Conservation (phyloP, 768 basidiomycete genomes). For the Dentipellis fragilis region DNA sequence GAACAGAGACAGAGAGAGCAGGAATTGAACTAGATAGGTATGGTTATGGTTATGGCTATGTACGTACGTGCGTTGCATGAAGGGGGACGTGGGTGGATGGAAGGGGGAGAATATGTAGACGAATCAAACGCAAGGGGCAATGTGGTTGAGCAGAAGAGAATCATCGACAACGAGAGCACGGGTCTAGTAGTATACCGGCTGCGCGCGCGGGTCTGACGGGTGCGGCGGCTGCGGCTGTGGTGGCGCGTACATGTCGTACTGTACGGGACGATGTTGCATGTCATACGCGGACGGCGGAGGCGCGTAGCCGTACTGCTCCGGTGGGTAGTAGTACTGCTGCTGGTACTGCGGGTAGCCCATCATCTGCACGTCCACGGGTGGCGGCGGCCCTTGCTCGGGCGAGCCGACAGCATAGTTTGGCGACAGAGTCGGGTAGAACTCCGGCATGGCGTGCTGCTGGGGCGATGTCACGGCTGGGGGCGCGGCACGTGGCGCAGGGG, state of each 20-base stretch:
- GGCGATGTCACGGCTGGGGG: slow-evolving; percentile 2
- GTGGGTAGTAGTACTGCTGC: slow-evolving; percentile 55
- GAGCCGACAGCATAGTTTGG: slow-evolving; percentile 1
- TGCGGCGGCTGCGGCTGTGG: no score
- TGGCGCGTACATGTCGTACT: slow-evolving; percentile 56
- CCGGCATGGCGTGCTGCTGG: slow-evolving; percentile 9
- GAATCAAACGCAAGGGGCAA: not conserved
- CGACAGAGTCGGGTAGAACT: slow-evolving; percentile 15
- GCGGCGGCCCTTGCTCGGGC: slow-evolving; percentile 15
- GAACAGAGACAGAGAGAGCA: no score
- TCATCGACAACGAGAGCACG: slow-evolving; percentile 10
- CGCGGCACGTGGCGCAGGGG: not conserved
- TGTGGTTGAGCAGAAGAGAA: not conserved
- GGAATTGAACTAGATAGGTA: no score
- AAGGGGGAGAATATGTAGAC: not conserved
- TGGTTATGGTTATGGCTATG: not conserved
- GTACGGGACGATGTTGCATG: slow-evolving; percentile 39
- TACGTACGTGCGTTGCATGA: not conserved
- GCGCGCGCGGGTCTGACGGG: slow-evolving; percentile 31
- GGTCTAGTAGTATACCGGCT: slow-evolving; percentile 54
- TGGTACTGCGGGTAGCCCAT: slow-evolving; percentile 52
- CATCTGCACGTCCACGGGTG: slow-evolving; percentile 27
- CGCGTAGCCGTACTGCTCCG: slow-evolving; percentile 56
- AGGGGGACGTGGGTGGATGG: not conserved
- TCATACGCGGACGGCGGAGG: slow-evolving; percentile 16